Evolutionary conservation across 2,329 filamentous ascomycete genomes (phyloP).

Genomic region (Bipolaris zeicola): DNA sequence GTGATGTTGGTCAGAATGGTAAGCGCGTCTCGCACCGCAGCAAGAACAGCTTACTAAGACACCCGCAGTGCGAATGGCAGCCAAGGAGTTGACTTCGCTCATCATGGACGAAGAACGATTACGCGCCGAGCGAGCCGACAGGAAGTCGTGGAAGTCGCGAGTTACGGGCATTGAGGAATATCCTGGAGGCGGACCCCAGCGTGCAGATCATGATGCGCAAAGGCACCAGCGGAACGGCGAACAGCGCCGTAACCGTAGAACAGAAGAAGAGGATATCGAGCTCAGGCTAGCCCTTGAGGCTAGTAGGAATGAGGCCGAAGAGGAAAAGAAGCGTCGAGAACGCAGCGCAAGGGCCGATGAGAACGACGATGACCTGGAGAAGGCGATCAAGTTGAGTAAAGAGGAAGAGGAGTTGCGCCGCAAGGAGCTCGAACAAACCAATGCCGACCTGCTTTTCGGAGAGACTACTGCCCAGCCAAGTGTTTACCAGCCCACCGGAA

Average conservation of each 20-base stretch:
- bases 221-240: constrained; percentile 48
- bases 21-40: constrained; percentile 40
- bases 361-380: constrained; percentile 87
- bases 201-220: constrained; percentile 46
- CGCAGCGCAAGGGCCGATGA: constrained; percentile 52
- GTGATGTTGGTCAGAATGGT: constrained; percentile 97
- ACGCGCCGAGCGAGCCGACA: constrained; percentile 85
- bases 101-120: constrained; percentile 93
- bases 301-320: constrained; percentile 93
- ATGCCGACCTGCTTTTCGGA: constrained; percentile 86
- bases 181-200: constrained; percentile 49
- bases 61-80: constrained; percentile 81
- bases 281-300: constrained; percentile 90
- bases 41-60: constrained; percentile 21
- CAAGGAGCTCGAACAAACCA: constrained; percentile 84
- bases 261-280: constrained; percentile 85
- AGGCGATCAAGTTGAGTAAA: constrained; percentile 92
- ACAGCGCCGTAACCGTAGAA: constrained; percentile 54
- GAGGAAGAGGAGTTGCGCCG: constrained; percentile 90
- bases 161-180: constrained; percentile 92
- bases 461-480: constrained; percentile 68
- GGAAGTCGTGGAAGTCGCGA: constrained; percentile 95
- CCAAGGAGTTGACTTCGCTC: constrained; percentile 91
- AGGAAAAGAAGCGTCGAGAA: constrained; percentile 76
- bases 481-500: constrained; percentile 81